Evolutionary conservation across 768 basidiomycete genomes (phyloP).

Genomic region (Roridomyces roridus): DNA sequence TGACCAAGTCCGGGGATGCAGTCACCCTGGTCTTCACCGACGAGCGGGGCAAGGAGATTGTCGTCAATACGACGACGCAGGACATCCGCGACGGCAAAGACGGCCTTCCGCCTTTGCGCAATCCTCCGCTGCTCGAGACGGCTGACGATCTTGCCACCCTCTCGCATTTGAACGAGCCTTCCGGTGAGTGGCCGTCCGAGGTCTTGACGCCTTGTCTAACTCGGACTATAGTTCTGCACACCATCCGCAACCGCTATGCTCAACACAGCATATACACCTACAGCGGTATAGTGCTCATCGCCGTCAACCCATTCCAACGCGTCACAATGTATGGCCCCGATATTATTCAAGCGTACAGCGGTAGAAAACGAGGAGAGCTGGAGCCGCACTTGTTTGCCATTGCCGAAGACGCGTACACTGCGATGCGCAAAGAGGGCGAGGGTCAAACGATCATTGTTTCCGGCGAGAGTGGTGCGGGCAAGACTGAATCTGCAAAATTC

Average conservation of each 20-base stretch:
- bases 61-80: slow-evolving; percentile 78
- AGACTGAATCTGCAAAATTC: slow-evolving; percentile 99
- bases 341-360: slow-evolving; percentile 96
- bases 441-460: slow-evolving; percentile 99
- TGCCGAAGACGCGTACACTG: slow-evolving; percentile 98
- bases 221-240: slow-evolving; percentile 78
- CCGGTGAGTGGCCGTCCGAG: slow-evolving; percentile 56
- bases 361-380: slow-evolving; percentile 88
- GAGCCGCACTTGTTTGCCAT: slow-evolving; percentile 99
- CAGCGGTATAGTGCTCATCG: slow-evolving; percentile 98
- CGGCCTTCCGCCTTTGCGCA: slow-evolving; percentile 89
- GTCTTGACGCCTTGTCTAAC: not conserved
- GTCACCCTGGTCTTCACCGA: slow-evolving; percentile 88
- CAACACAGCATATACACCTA: slow-evolving; percentile 99
- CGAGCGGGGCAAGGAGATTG: slow-evolving; percentile 91
- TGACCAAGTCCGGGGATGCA: slow-evolving; percentile 70
- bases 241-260: slow-evolving; percentile 95
- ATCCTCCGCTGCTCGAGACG: slow-evolving; percentile 95
- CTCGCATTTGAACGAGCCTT: slow-evolving; percentile 97
- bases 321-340: slow-evolving; percentile 97
- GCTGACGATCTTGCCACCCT: slow-evolving; percentile 98
- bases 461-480: slow-evolving; percentile 99
- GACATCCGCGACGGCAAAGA: slow-evolving; percentile 82
- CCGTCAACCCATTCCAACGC: slow-evolving; percentile 98
- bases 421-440: slow-evolving; percentile 91